These are phyloP conservation scores for Diaporthe sp. DNA, from an alignment of 2,329 filamentous ascomycete species.

Conservation along the genomic window DNA sequence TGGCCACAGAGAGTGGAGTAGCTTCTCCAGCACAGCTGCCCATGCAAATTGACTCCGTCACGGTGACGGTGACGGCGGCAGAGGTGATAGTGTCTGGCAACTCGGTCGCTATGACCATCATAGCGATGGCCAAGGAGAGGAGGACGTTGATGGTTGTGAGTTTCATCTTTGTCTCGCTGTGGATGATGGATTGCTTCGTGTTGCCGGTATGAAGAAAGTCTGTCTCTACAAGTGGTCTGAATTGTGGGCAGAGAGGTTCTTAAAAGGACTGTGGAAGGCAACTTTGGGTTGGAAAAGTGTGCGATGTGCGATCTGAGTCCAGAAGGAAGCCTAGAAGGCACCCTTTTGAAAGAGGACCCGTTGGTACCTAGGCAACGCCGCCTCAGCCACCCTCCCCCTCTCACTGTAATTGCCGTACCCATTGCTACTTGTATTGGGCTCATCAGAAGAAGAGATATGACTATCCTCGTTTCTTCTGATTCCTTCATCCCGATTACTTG, in stretches of 20 bases:
- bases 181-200: not conserved
- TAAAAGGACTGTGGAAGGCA: too few relatives aligned
- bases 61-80: not conserved
- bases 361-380: too few relatives aligned
- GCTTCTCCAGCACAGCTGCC: not conserved
- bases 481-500: not conserved
- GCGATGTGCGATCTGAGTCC: too few relatives aligned
- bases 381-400: too few relatives aligned
- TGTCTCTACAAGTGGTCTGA: not conserved
- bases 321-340: too few relatives aligned
- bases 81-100: not conserved
- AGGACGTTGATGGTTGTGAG: not conserved
- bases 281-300: too few relatives aligned
- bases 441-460: not conserved
- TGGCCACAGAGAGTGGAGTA: not conserved
- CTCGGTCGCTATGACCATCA: not conserved
- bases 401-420: too few relatives aligned
- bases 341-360: too few relatives aligned
- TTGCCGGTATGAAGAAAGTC: too few relatives aligned
- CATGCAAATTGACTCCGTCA: not conserved
- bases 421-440: not conserved
- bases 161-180: not conserved
- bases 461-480: too few relatives aligned
- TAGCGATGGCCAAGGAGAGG: not conserved
- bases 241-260: too few relatives aligned